Conservation (phyloP, 2,329 filamentous ascomycete species). For the Cyanodermella asteris region DNA sequence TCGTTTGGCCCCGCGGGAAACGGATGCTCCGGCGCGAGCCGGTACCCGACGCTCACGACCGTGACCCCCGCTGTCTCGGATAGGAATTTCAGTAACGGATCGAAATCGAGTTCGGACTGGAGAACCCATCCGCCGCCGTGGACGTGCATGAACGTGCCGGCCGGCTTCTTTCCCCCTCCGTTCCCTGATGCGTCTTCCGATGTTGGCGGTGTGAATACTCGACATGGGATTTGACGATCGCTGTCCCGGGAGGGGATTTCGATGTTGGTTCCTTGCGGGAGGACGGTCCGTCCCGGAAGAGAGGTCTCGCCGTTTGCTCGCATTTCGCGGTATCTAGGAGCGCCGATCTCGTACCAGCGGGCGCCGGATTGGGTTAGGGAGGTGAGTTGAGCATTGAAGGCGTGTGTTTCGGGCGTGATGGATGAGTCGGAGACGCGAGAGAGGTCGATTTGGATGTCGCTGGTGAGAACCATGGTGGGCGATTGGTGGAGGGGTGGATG, state of each 20-base stretch:
- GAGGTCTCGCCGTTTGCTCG: slow-evolving; percentile 30
- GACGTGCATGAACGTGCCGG: slow-evolving; percentile 32
- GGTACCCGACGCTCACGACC: slow-evolving; percentile 34
- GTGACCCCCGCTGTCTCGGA: slow-evolving; percentile 27
- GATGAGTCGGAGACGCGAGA: slow-evolving; percentile 22
- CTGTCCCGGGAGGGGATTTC: slow-evolving; percentile 29
- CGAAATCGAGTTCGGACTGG: slow-evolving; percentile 15
- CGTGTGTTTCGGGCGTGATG: slow-evolving; percentile 18
- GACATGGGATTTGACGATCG: slow-evolving; percentile 28
- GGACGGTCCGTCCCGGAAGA: slow-evolving; percentile 23
- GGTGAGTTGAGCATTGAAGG: slow-evolving; percentile 20
- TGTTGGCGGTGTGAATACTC: slow-evolving; percentile 30
- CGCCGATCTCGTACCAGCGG: slow-evolving; percentile 30
- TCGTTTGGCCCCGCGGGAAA: slow-evolving; percentile 34
- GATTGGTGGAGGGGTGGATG: not conserved
- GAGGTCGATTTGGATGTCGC: slow-evolving; percentile 20
- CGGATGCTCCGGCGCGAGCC: slow-evolving; percentile 36
- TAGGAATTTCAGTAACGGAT: slow-evolving; percentile 25
- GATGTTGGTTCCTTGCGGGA: slow-evolving; percentile 25
- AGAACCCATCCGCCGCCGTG: slow-evolving; percentile 28
- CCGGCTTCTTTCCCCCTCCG: slow-evolving; percentile 15
- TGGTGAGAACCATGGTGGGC: slow-evolving; percentile 13
- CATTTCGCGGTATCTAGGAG: slow-evolving; percentile 31
- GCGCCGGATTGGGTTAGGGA: slow-evolving; percentile 21
- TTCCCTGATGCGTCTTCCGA: too few relatives aligned